Base-by-base conservation (phyloP, 164 flowering plant genomes). In the Magnolia officinalis region DNA sequence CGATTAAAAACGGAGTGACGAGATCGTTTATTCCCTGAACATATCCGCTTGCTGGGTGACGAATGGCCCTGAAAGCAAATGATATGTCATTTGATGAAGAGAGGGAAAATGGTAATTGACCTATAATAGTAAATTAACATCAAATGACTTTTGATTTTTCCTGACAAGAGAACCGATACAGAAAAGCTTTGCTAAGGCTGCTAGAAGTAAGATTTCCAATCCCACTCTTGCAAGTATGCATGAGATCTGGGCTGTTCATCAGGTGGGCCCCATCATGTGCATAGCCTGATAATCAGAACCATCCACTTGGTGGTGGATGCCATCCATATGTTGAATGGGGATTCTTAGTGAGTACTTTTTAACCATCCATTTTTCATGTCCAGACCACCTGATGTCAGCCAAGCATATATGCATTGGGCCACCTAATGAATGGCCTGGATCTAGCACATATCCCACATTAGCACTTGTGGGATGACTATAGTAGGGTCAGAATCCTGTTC, bases 1-100 rank as follows among this genome's bases (percentile, higher is more conserved):
- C 96, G 73, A 96, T 93, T 80, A 96, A 75, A 83, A 96, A 96
- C 63, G 98, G 98, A 19, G 99, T 96, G 59, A 85, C 94, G 68
- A 96, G 98, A 86, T 96, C 98, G 81, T 96, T 96, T 88, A 94
- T 96, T 78, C 99, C 98, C 81, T 96, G 99, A 67, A 96, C 99
- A 82, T 96, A 96, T 77, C 98, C 97, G 80, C 99, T 93, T 37
- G 99, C 98, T 74, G 99, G 99, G 86, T 96, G 99, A 64, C 99
- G 87, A 78, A 96, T 92, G 45, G 99, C 99, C 99, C 98, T 93
- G 89, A 75, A 84, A 83, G 76, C 19, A 76, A 64, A 74, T 23
- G 24, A 9, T 16, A 68, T 37, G 19, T 37, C 14, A 55, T 55
- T 24, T 68, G 6, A 29, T 21, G 50, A 68, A 50, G 6, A 68